Percentiles rank a stretch among this genome's conserved stretches.
These are phyloP conservation scores for Westerdykella ornata DNA, from an alignment of 2,329 filamentous ascomycete genomes.

Conservation along the genomic window DNA sequence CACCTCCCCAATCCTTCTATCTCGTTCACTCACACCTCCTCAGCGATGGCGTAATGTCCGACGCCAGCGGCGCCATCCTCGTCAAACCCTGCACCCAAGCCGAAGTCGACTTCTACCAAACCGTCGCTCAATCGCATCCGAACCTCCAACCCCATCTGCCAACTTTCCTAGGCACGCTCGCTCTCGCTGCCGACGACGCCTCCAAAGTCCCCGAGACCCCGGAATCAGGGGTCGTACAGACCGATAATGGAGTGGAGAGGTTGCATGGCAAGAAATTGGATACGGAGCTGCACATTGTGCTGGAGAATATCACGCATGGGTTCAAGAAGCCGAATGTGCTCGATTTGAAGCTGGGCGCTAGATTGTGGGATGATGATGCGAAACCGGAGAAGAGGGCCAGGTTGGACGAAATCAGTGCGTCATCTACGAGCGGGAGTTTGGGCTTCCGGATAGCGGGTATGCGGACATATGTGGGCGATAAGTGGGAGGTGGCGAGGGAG, in stretches of 20 bases:
- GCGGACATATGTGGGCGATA: conserved; percentile 48
- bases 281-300: conserved; percentile 72
- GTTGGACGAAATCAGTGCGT: conserved; percentile 53
- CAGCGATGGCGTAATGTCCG: conserved; percentile 86
- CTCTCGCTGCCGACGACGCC: conserved; percentile 41
- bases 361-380: conserved; percentile 74
- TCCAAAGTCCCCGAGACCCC: conserved; percentile 7
- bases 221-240: conserved; percentile 26
- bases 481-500: conserved; percentile 16
- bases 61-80: conserved; percentile 74
- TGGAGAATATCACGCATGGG: conserved; percentile 75
- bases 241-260: conserved; percentile 24
- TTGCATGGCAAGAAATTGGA: conserved; percentile 58
- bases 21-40: conserved; percentile 4
- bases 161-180: conserved; percentile 71
- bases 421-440: conserved; percentile 54
- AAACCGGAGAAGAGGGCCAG: conserved; percentile 52
- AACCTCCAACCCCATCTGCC: conserved; percentile 78
- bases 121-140: conserved; percentile 57
- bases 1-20: conserved; percentile 3
- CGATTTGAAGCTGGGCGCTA: conserved; percentile 82
- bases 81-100: conserved; percentile 86
- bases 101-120: conserved; percentile 88
- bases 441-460: conserved; percentile 61
- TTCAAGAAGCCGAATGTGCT: conserved; percentile 84